Conservation (phyloP, 805 yeast species). For the Sugiyamaella marilandica region DNA sequence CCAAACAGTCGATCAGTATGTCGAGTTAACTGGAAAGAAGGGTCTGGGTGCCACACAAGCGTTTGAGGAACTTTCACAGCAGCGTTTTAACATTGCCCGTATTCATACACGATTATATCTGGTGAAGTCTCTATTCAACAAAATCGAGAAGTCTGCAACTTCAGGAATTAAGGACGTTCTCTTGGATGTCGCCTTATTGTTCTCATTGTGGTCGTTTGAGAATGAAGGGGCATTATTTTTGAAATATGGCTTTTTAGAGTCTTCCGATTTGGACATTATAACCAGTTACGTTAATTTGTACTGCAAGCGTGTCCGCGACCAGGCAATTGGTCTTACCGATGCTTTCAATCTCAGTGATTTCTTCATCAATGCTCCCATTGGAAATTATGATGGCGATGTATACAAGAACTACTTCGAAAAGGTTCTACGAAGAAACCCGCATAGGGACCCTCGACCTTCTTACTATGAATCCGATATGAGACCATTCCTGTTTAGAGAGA, state of each 20-base stretch:
- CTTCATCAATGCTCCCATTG: slow-evolving; percentile 77
- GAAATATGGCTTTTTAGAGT: slow-evolving; percentile 52
- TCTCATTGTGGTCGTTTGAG: slow-evolving; percentile 63
- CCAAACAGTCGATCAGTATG: slow-evolving; percentile 30
- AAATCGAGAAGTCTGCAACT: slow-evolving; percentile 31
- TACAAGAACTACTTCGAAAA: slow-evolving; percentile 68
- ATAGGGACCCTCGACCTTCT: slow-evolving; percentile 50
- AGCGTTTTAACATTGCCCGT: slow-evolving; percentile 38
- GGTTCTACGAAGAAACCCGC: slow-evolving; percentile 50
- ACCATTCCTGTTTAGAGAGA: slow-evolving; percentile 29
- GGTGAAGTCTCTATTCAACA: slow-evolving; percentile 35
- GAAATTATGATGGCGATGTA: slow-evolving; percentile 74
- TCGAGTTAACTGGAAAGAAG: slow-evolving; percentile 14
- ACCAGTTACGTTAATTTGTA: slow-evolving; percentile 43
- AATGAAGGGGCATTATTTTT: slow-evolving; percentile 67
- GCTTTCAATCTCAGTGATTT: slow-evolving; percentile 78
- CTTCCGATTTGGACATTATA: slow-evolving; percentile 43
- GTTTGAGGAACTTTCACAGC: slow-evolving; percentile 38
- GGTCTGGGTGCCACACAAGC: slow-evolving; percentile 24
- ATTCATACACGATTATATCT: slow-evolving; percentile 37
- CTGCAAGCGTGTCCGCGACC: slow-evolving; percentile 52
- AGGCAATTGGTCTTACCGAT: slow-evolving; percentile 76
- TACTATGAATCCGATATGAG: slow-evolving; percentile 40
- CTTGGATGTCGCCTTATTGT: slow-evolving; percentile 52
- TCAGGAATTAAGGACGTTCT: slow-evolving; percentile 46